Evolutionary conservation across 1,284 basidiomycete genomes (phyloP).

Genomic region (Papiliotrema fonsecae): DNA sequence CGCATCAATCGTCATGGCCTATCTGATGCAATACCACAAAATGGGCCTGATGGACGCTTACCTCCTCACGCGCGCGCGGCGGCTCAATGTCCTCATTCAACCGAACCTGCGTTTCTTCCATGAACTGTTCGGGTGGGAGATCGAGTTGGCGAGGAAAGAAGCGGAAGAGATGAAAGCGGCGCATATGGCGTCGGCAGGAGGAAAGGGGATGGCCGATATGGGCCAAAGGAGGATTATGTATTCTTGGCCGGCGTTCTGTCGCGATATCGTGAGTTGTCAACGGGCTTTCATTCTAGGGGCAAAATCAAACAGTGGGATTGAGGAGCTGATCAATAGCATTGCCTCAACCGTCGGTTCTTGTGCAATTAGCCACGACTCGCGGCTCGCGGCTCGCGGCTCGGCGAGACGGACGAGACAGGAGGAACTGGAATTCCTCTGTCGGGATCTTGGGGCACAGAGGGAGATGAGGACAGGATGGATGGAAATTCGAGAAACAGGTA

Average conservation of each 20-base stretch:
- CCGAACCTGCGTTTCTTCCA: slow-evolving; percentile 90
- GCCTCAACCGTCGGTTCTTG: slow-evolving; percentile 36
- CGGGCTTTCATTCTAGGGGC: background rate
- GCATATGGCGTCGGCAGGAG: background rate
- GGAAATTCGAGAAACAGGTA: too few relatives aligned
- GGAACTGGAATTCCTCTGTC: too few relatives aligned
- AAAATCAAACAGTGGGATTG: background rate
- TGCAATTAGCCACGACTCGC: slow-evolving; percentile 24
- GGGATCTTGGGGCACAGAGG: too few relatives aligned
- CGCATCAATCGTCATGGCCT: slow-evolving; percentile 90
- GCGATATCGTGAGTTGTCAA: background rate
- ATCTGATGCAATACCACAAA: slow-evolving; percentile 90
- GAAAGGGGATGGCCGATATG: background rate
- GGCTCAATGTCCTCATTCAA: slow-evolving; percentile 70
- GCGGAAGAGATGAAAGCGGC: slow-evolving; percentile 17
- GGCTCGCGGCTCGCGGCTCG: too few relatives aligned
- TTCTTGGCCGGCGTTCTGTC: slow-evolving; percentile 28
- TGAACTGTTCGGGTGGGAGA: slow-evolving; percentile 90
- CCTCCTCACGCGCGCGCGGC: slow-evolving; percentile 51
- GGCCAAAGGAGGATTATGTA: slow-evolving; percentile 24
- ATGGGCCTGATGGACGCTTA: slow-evolving; percentile 88
- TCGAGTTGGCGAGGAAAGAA: slow-evolving; percentile 55
- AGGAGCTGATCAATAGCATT: slow-evolving; percentile 20
- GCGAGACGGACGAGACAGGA: too few relatives aligned
- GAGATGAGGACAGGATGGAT: too few relatives aligned